Base-by-base conservation (phyloP, 495 filamentous ascomycete species). In the Neurospora discreta region DNA sequence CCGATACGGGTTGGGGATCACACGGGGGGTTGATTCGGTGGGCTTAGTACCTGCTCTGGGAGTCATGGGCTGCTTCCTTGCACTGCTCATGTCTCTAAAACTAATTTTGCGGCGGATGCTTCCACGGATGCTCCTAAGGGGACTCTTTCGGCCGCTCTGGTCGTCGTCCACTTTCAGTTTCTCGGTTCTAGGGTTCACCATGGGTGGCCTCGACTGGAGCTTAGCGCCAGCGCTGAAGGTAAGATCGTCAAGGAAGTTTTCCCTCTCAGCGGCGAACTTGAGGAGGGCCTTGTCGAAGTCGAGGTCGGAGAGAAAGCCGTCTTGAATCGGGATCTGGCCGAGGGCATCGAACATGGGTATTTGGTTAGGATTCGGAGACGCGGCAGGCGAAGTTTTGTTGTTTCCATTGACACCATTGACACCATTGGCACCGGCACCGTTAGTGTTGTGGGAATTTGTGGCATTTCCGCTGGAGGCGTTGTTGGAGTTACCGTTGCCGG, bases 261-360 rank as follows among this genome's bases (percentile, higher is more conserved):
- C 95, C 74, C 95, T 86, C 81, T 98, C 95, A 68, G 91, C 91
- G 46, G 95, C 93, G 81, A 99, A 99, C 80, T 97, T 98, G 70
- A 92, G 80, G 73, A 99, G 85, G 18, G 95, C 95, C 76, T 91
- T 86, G 76, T 98, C 95, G 77, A 99, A 99, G 81, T 98, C 94
- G 77, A 91, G 92, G 79, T 96, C 67, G 67, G 71, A 79, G 74
- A 69, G 76, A 75, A 74, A 68, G 11, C 75, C 71, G 78, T 82
- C 70, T 7, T 72, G 73, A 9, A 76, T 76, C 20, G 77, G 74
- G 39, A 71, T 72, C 33, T 75, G 73, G 33, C 75, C 75, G 33
- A 74, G 43, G 41, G 68, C 73, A 23, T 40, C 18, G 36, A 68
- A 65, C 52, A 65, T 65, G 52, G 52, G 52, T 60, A 33, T 60